Evolutionary conservation across 2,329 filamentous ascomycete species (phyloP).

Genomic region (Xylaria multiplex): DNA sequence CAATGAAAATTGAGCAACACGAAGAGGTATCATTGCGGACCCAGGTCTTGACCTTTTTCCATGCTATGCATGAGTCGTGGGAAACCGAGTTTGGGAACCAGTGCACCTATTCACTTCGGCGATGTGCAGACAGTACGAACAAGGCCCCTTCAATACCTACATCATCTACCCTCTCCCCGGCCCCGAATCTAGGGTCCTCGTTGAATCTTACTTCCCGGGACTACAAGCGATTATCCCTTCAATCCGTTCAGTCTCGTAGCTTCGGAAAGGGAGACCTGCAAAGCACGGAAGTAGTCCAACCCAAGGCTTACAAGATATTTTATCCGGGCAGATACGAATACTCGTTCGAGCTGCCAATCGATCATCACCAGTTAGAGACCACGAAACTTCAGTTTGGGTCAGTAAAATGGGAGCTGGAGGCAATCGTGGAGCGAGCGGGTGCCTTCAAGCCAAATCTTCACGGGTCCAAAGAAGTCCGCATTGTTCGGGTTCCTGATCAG

Average conservation of each 20-base stretch:
- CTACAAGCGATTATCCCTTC: constrained; percentile 76
- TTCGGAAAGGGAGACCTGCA: constrained; percentile 82
- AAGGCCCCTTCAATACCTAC: constrained; percentile 47
- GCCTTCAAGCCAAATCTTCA: constrained; percentile 90
- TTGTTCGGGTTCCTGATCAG: constrained; percentile 87
- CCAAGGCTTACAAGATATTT: constrained; percentile 87
- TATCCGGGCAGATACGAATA: constrained; percentile 75
- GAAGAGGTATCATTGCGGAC: constrained; percentile 89
- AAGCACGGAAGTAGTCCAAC: constrained; percentile 66
- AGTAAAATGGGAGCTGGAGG: constrained; percentile 89
- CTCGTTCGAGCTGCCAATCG: constrained; percentile 87
- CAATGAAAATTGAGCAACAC: constrained; percentile 81
- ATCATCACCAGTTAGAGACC: constrained; percentile 88
- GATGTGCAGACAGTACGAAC: constrained; percentile 48
- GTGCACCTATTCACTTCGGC: constrained; percentile 64
- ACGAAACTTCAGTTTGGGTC: constrained; percentile 87
- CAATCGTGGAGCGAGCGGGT: constrained; percentile 83
- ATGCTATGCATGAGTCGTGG: constrained; percentile 72
- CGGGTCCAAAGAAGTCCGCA: constrained; percentile 81
- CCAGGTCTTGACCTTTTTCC: constrained; percentile 93
- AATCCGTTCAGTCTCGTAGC: constrained; percentile 83
- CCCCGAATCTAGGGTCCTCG: constrained; percentile 46
- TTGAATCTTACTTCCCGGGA: constrained; percentile 59
- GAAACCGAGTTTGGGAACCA: constrained; percentile 71
- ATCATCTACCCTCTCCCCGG: constrained; percentile 49